Base-by-base conservation (phyloP, 805 yeast genomes). In the Lachancea quebecensis region DNA sequence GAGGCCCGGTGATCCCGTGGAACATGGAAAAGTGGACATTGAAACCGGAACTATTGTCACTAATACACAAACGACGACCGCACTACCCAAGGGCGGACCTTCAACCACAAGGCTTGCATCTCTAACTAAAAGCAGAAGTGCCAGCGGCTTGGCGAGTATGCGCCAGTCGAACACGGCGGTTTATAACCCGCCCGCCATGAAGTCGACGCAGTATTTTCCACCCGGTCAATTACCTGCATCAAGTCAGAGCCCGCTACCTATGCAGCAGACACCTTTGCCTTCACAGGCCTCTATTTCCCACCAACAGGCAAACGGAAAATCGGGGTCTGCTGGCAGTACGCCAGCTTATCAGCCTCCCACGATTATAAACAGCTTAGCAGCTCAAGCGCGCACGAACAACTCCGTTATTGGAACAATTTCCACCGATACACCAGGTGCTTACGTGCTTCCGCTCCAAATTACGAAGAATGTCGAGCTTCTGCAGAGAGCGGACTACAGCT, bases 1-100 rank as follows among this genome's bases (percentile, higher is more conserved):
- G 5, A 65, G 72, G 49, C 75, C 75, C 3, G 69, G 69, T 31
- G 74, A 68, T 38, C 66, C 71, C 31, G 59, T 67, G 3, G 62
- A 53, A 51, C 66, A 57, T 16, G 66, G 66, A 27, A 56, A 57
- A 42, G 51, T 63, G 15, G 67, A 64, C 47, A 56, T 52, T 17
- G 60, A 54, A 16, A 57, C 57, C 16, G 66, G 67, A 39, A 60
- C 67, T 4, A 46, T 64, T 6, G 48, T 58, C 2, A 52, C 61
- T 0, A 54, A 49, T 18, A 36, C 49, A 17, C 43, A 53, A 7
- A 50, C 59, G 7, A 43, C 56, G 1, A 55, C 51, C 12, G 44
- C 53, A 10, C 32, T 55, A 14, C 56, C 60, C 3, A 57, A 60
- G 39, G 56, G 58, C 6, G 48, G 49, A 12, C 46, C 46, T 27